phyloP scores from a whole-genome alignment of 129 eudicot genomes.

The Pittosporum tobira region DNA sequence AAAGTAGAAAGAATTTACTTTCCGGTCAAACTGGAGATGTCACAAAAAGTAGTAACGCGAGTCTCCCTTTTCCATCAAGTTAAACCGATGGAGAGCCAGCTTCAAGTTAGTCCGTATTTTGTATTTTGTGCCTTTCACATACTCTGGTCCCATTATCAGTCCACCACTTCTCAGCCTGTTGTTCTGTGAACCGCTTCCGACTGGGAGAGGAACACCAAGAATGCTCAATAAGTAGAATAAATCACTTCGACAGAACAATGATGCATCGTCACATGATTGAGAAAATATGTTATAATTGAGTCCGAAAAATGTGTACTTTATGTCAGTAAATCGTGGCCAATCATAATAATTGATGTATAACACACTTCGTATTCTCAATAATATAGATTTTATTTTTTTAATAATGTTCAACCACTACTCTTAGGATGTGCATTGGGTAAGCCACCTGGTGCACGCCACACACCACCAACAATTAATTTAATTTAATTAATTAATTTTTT shows the following conservation, averaged over 20 bases:
- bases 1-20: neutral
- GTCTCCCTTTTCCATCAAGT: neutral
- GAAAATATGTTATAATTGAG: no score
- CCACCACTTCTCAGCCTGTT: slow-evolving; percentile 76
- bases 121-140: slow-evolving; percentile 38
- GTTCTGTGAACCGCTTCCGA: slow-evolving; percentile 51
- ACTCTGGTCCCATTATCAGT: slow-evolving; percentile 38
- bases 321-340: no score
- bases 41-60: neutral
- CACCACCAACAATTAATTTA: no score
- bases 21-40: neutral
- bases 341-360: no score
- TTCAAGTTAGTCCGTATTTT: slow-evolving; percentile 6
- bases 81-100: neutral
- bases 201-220: slow-evolving; percentile 26
- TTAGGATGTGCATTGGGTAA: no score
- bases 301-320: no score
- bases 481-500: no score
- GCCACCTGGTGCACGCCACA: no score
- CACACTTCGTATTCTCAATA: no score
- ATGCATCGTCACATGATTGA: no score
- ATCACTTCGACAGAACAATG: neutral
- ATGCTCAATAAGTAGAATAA: slow-evolving; percentile 4
- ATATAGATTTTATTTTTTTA: no score
- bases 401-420: no score